These are phyloP conservation scores for Neurospora sp. DNA, from an alignment of 2,329 filamentous ascomycete genomes.

Conservation along the genomic window DNA sequence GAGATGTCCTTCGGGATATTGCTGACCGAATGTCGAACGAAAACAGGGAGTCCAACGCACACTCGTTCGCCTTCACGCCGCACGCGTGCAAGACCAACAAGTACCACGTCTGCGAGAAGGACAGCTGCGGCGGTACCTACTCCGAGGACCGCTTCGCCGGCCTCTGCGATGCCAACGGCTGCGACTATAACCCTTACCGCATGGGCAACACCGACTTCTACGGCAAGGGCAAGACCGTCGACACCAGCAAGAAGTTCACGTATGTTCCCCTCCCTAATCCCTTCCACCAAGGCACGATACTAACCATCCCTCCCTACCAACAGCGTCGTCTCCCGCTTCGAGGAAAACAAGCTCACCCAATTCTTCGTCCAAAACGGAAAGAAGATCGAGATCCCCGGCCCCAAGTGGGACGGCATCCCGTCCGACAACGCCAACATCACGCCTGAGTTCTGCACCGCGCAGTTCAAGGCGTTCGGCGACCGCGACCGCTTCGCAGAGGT, in stretches of 20 bases:
- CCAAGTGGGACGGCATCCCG: slow-evolving; percentile 17
- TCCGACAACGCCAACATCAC: slow-evolving; percentile 38
- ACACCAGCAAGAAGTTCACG: slow-evolving; percentile 41
- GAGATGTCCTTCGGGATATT: background rate
- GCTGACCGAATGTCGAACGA: background rate
- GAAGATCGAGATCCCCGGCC: slow-evolving; percentile 35
- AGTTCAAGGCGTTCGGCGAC: slow-evolving; percentile 48
- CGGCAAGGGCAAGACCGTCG: slow-evolving; percentile 41
- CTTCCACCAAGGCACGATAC: background rate
- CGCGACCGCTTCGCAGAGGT: slow-evolving; percentile 37
- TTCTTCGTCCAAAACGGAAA: slow-evolving; percentile 46
- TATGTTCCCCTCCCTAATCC: background rate
- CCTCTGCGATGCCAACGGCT: slow-evolving; percentile 50
- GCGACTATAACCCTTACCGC: slow-evolving; percentile 51
- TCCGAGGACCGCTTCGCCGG: slow-evolving; percentile 38
- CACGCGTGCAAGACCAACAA: slow-evolving; percentile 42
- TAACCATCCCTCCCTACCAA: background rate
- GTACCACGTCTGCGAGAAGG: slow-evolving; percentile 29
- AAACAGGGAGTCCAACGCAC: slow-evolving; percentile 49
- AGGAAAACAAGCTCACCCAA: slow-evolving; percentile 38
- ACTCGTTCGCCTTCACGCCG: slow-evolving; percentile 47
- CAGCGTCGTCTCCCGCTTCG: slow-evolving; percentile 49
- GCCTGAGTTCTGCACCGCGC: slow-evolving; percentile 44
- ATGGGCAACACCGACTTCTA: slow-evolving; percentile 48
- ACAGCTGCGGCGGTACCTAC: slow-evolving; percentile 33